Conservation (phyloP, 345 rosid species). For the Acer yangbiense region DNA sequence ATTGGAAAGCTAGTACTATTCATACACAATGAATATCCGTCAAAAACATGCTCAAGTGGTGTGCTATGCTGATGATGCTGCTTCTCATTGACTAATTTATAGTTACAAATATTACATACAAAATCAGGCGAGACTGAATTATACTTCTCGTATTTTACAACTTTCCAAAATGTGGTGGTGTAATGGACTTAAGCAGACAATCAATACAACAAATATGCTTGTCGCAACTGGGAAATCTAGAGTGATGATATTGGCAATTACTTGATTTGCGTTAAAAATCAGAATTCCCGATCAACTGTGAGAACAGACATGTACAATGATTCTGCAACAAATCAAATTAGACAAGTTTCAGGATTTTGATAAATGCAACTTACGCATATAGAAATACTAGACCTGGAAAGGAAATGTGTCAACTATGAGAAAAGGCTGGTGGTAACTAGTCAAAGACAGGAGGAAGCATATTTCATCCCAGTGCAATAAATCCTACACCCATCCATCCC, state of each 20-base stretch:
- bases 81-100: slow-evolving; percentile 42
- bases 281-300: slow-evolving; percentile 27
- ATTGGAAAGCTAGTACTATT: not conserved
- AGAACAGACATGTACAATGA: slow-evolving; percentile 41
- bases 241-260: slow-evolving; percentile 17
- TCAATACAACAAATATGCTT: slow-evolving; percentile 18
- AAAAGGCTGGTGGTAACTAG: not conserved
- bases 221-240: slow-evolving; percentile 5
- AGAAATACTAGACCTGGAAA: not conserved
- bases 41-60: not conserved
- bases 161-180: slow-evolving; percentile 16
- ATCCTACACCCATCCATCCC: not conserved
- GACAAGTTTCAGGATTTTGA: slow-evolving; percentile 11
- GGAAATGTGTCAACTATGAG: not conserved
- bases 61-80: slow-evolving; percentile 18
- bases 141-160: slow-evolving; percentile 25
- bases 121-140: slow-evolving; percentile 38
- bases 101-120: slow-evolving; percentile 50
- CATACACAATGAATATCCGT: not conserved
- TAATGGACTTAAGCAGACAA: slow-evolving; percentile 6
- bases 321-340: slow-evolving; percentile 37
- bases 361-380: not conserved
- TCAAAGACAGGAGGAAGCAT: not conserved
- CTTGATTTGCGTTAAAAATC: slow-evolving; percentile 24
- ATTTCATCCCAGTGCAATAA: not conserved